Evolutionary conservation across 2,329 filamentous ascomycete genomes (phyloP), one percentile per base, ranked within the genome.

Genomic region (Reticulascus tulasneorum): DNA sequence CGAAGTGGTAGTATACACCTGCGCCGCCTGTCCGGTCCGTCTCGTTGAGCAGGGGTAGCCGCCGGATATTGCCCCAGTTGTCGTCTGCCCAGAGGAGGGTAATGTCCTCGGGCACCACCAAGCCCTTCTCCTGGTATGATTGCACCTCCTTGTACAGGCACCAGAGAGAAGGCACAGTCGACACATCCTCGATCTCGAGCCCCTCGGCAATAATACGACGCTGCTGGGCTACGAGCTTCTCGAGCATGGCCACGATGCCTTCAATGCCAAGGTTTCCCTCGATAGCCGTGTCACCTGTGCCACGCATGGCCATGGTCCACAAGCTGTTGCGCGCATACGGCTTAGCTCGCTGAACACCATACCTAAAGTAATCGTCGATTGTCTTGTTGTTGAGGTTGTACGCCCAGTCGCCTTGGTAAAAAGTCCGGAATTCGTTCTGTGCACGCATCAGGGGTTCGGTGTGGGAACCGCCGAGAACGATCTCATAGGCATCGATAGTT

Each of bases 141-240:
- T 82, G 79, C 3, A 87, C 81, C 53, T 87, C 82, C 52, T 85
- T 86, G 59, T 86, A 87, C 42, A 86, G 60, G 48, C 80, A 84
- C 81, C 82, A 86, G 59, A 81, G 71, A 56, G 86, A 82, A 6
- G 82, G 81, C 1, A 82, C 72, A 2, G 68, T 60, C 5, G 67
- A 56, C 23, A 73, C 64, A 29, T 74, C 58, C 2, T 56, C 57
- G 4, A 67, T 59, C 10, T 66, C 68, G 27, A 82, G 70, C 0
- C 82, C 73, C 3, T 73, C 66, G 15, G 62, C 64, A 27, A 83
- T 64, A 38, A 81, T 79, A 9, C 69, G 53, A 32, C 75, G 68
- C 53, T 86, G 81, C 21, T 75, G 70, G 4, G 64, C 49, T 3
- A 86, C 79, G 18, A 84, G 69, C 13, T 70, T 67, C 47, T 80